Conservation (phyloP, 352 stramenopile genomes). For the Pythium rhizo-oryzae region DNA sequence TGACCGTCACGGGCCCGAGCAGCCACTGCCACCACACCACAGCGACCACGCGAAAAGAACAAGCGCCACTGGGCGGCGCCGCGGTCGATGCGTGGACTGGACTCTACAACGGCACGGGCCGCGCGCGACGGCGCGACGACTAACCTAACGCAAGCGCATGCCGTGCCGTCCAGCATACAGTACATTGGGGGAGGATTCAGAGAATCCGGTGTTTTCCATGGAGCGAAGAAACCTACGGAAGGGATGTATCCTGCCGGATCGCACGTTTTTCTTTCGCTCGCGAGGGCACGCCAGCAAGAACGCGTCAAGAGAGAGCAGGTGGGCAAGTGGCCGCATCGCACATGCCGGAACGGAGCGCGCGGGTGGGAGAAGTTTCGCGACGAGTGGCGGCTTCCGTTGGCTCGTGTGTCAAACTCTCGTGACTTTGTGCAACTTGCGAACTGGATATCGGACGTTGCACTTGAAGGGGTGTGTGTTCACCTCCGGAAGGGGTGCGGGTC, state of each 20-base stretch:
- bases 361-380: neutral
- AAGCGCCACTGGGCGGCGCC: neutral
- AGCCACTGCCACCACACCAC: neutral
- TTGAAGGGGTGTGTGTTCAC: slow-evolving; percentile 21
- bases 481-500: neutral
- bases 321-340: neutral
- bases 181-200: neutral
- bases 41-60: slow-evolving; percentile 24
- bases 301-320: slow-evolving; percentile 3
- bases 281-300: neutral
- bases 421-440: neutral
- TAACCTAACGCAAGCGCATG: neutral
- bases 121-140: slow-evolving; percentile 8
- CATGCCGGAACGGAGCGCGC: neutral
- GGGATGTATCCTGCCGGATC: too few relatives aligned
- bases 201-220: neutral
- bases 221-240: neutral
- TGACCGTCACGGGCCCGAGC: neutral
- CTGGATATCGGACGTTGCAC: slow-evolving; percentile 21
- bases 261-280: neutral
- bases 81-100: neutral
- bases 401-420: neutral
- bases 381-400: neutral
- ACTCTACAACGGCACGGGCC: slow-evolving; percentile 4
- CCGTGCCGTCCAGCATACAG: neutral